Evolutionary conservation across 1,284 basidiomycete genomes (phyloP).

Genomic region (Fomitiporia mediterranea): DNA sequence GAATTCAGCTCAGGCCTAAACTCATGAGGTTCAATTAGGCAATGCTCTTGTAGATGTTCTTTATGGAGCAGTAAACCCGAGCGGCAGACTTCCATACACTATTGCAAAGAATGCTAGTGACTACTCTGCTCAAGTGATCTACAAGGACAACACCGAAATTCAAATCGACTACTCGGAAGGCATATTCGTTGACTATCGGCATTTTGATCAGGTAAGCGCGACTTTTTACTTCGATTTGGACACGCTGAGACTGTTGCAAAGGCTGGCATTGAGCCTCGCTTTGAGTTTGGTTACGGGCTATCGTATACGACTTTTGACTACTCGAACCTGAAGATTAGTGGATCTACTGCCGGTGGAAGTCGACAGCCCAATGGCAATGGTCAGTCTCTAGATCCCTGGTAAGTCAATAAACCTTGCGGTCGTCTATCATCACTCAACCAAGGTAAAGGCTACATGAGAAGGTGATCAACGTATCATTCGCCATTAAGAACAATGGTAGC

Average conservation of each 20-base stretch:
- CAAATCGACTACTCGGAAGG: constrained; percentile 34
- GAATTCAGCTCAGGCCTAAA: too few species aligned
- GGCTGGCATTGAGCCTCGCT: constrained; percentile 52
- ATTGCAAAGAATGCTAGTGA: constrained; percentile 44
- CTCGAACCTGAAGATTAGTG: constrained; percentile 39
- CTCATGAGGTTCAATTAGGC: not conserved
- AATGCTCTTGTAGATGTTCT: constrained; percentile 47
- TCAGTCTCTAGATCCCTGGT: constrained; percentile 31
- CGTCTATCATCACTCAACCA: not conserved
- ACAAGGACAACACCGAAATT: constrained; percentile 26
- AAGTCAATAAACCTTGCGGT: not conserved
- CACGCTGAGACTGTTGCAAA: too few species aligned
- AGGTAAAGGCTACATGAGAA: constrained; percentile 30
- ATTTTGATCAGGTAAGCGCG: constrained; percentile 20
- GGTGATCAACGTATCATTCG: constrained; percentile 31
- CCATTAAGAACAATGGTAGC: constrained; percentile 33
- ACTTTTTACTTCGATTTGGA: too few species aligned
- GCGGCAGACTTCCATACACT: constrained; percentile 41
- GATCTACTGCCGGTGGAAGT: constrained; percentile 27
- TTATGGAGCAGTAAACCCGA: constrained; percentile 43
- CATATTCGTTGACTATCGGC: constrained; percentile 21
- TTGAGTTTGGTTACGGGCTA: constrained; percentile 81
- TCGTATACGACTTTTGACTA: constrained; percentile 81
- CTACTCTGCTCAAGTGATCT: constrained; percentile 37
- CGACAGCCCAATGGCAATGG: constrained; percentile 28